phyloP scores from a whole-genome alignment of 2,329 filamentous ascomycete genomes.

The Aureobasidium melanogenum region DNA sequence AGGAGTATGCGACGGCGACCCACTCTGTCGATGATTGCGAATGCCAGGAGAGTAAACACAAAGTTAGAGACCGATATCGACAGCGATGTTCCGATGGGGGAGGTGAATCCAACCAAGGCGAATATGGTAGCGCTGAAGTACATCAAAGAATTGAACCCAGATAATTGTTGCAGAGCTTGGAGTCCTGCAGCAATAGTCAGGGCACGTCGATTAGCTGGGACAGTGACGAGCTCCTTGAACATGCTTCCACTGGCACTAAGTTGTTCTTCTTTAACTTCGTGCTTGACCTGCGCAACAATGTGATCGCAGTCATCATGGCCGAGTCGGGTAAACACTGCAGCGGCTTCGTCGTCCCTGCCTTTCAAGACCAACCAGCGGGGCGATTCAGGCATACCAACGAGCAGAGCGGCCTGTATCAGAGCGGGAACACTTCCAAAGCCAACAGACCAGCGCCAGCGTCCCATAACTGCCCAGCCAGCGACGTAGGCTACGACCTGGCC shows the following conservation, averaged over 20 bases:
- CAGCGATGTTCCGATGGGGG: slow-evolving; percentile 36
- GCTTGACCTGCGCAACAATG: slow-evolving; percentile 61
- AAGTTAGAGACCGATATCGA: slow-evolving; percentile 39
- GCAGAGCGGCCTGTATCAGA: slow-evolving; percentile 56
- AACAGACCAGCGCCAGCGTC: slow-evolving; percentile 87
- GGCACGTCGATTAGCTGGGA: slow-evolving; percentile 56
- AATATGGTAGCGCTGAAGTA: slow-evolving; percentile 43
- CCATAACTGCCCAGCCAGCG: slow-evolving; percentile 59
- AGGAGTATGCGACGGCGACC: slow-evolving; percentile 56
- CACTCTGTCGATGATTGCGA: slow-evolving; percentile 35
- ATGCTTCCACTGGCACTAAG: slow-evolving; percentile 22
- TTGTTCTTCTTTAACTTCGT: slow-evolving; percentile 64
- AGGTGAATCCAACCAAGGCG: slow-evolving; percentile 36
- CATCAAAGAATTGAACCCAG: slow-evolving; percentile 33
- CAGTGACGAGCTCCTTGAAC: not conserved
- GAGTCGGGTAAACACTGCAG: slow-evolving; percentile 46
- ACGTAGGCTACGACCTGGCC: slow-evolving; percentile 87
- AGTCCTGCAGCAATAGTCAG: slow-evolving; percentile 77
- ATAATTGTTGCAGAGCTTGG: slow-evolving; percentile 70
- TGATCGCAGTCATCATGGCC: slow-evolving; percentile 23
- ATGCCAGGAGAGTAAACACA: slow-evolving; percentile 37
- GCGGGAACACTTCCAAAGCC: slow-evolving; percentile 75
- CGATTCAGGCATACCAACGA: slow-evolving; percentile 74
- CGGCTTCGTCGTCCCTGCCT: slow-evolving; percentile 54
- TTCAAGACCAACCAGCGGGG: slow-evolving; percentile 77